phyloP scores from a whole-genome alignment of 805 yeast genomes.

The Candida methanosorbosa region DNA sequence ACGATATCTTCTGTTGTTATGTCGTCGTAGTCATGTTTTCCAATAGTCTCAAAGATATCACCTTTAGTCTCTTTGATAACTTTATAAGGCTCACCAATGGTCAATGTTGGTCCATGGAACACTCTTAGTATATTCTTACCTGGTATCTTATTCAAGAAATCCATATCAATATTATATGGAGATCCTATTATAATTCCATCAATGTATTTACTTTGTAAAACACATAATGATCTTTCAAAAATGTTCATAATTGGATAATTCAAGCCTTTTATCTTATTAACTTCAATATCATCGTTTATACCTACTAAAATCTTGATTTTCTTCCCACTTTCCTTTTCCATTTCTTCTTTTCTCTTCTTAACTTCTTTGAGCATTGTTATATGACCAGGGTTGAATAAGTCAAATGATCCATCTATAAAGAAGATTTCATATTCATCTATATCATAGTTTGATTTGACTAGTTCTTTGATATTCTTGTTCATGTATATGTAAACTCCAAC shows the following conservation, averaged over 20 bases:
- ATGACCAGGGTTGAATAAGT: slow-evolving; percentile 90
- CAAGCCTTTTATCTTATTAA: slow-evolving; percentile 47
- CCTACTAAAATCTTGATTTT: slow-evolving; percentile 49
- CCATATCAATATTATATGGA: slow-evolving; percentile 40
- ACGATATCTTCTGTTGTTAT: slow-evolving; percentile 68
- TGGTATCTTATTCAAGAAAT: slow-evolving; percentile 31
- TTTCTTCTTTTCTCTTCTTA: slow-evolving; percentile 26
- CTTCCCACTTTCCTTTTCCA: slow-evolving; percentile 22
- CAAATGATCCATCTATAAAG: slow-evolving; percentile 82
- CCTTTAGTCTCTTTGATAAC: slow-evolving; percentile 14
- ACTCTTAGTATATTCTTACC: slow-evolving; percentile 29
- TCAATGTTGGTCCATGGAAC: slow-evolving; percentile 52
- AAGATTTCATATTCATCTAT: slow-evolving; percentile 19
- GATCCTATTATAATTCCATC: slow-evolving; percentile 72
- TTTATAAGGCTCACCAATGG: slow-evolving; percentile 21
- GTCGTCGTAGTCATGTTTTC: slow-evolving; percentile 50
- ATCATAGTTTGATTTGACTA: slow-evolving; percentile 27
- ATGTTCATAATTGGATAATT: slow-evolving; percentile 82
- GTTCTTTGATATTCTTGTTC: slow-evolving; percentile 16
- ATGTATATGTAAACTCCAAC: slow-evolving; percentile 45
- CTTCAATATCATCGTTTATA: slow-evolving; percentile 49
- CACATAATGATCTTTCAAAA: slow-evolving; percentile 79
- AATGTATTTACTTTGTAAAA: slow-evolving; percentile 77
- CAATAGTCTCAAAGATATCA: slow-evolving; percentile 30
- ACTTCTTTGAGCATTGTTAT: slow-evolving; percentile 59